Evolutionary conservation across 2,329 filamentous ascomycete species (phyloP), one percentile per base, ranked within the genome.

Genomic region (Rutstroemia sp.): DNA sequence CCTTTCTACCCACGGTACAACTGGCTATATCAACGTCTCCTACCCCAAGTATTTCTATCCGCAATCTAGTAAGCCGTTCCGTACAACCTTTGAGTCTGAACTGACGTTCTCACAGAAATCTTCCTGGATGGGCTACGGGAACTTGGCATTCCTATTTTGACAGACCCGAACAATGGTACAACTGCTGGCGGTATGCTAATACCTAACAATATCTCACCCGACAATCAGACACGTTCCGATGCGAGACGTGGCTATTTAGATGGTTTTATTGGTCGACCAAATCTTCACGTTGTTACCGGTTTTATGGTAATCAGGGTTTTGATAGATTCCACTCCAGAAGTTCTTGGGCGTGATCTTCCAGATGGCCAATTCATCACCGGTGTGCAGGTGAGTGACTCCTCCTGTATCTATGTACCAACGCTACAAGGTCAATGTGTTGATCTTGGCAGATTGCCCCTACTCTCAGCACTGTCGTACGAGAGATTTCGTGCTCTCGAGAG

Each of bases 401-500:
- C 25, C 5, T 27, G 7, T 27, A 7, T 8, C 9, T 4, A 23
- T 51, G 19, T 18, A 45, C 16, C 7, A 4, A 48, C 10, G 16
- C 16, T 23, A 12, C 9, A 16, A 19, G n/a, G 16, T 27, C 9
- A 10, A 34, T 34, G 9, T 14, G 21, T 47, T 62, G 18, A 63
- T 19, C 7, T 41, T 19, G 3, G 6, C 3, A 66, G 62, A 61
- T 66, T 49, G 61, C 58, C 25, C 61, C 62, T 18, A 58, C 62
- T 34, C 59, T 61, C 10, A 62, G 59, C 38, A 45, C 63, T 10
- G 49, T 58, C 18, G 42, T 62, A 9, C 58, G 55, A 12, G 61
- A 60, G 19, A 60, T 63, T 16, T 60, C 59, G 14, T 64, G 81
- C 80, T 25, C 72, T 71, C 14, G 81, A 49, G 78, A 80, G 61